Percentiles rank a stretch among this genome's conserved stretches.
These are phyloP conservation scores for Porcisia hertigi DNA, from an alignment of 208 protist genomes.

Conservation along the genomic window DNA sequence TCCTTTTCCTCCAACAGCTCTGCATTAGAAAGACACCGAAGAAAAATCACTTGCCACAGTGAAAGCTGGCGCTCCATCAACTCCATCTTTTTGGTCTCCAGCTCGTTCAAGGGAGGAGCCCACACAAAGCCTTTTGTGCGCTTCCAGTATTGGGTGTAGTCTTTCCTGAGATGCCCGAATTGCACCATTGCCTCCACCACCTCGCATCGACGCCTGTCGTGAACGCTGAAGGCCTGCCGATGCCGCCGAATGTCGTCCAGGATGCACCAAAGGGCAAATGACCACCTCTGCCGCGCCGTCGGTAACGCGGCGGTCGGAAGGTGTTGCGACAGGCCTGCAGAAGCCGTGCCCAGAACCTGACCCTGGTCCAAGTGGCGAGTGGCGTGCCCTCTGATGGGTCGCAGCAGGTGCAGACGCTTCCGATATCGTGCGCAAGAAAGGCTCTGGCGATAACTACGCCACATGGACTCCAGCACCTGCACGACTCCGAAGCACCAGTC, in stretches of 20 bases:
- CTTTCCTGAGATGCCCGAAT: constrained; percentile 55
- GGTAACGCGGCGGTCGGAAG: neutral
- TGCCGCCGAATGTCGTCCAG: constrained; percentile 31
- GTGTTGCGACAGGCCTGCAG: neutral
- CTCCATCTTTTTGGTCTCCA: constrained; percentile 42
- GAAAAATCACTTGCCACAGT: constrained; percentile 72
- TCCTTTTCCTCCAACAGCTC: constrained; percentile 60
- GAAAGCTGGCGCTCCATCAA: constrained; percentile 59
- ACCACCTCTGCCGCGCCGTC: constrained; percentile 37
- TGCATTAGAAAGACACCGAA: constrained; percentile 70
- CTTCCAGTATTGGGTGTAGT: constrained; percentile 76
- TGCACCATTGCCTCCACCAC: constrained; percentile 48
- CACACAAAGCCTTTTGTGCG: constrained; percentile 44
- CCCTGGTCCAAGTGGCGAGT: neutral
- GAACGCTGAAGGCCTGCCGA: constrained; percentile 10
- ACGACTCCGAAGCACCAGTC: constrained; percentile 64
- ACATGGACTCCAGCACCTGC: constrained; percentile 37
- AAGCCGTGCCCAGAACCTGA: neutral
- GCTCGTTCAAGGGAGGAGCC: constrained; percentile 57
- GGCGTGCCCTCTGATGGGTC: neutral
- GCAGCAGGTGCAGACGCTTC: constrained; percentile 56
- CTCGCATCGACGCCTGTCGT: constrained; percentile 19
- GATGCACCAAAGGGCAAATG: constrained; percentile 40
- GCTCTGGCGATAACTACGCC: constrained; percentile 46
- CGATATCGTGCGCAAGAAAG: constrained; percentile 59